A percentile compares a stretch with the other conserved stretches of the same genome.
phyloP scores from a whole-genome alignment of 768 basidiomycete species.

The Phanerodontia chrysosporium region DNA sequence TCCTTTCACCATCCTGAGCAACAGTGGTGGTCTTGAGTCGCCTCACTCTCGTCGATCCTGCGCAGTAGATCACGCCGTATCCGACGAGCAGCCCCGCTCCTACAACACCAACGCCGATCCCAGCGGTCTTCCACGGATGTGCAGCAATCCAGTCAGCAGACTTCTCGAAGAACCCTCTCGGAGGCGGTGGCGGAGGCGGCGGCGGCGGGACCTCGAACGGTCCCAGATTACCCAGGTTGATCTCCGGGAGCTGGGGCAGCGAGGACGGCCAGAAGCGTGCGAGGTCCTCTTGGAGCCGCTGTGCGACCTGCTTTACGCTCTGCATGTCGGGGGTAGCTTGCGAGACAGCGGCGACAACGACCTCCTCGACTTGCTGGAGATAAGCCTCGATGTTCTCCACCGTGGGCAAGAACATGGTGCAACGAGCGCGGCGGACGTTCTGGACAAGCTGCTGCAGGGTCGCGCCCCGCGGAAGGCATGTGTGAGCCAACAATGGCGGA shows the following conservation, averaged over 20 bases:
- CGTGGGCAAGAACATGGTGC: slow-evolving; percentile 14
- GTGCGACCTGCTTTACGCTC: slow-evolving; percentile 58
- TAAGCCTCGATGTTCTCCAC: slow-evolving; percentile 72
- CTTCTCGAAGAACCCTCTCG: slow-evolving; percentile 40
- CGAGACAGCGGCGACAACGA: slow-evolving; percentile 51
- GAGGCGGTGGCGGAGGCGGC: slow-evolving; percentile 54
- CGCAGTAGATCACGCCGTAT: slow-evolving; percentile 35
- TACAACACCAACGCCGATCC: slow-evolving; percentile 51
- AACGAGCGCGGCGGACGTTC: not conserved
- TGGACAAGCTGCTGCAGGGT: not conserved
- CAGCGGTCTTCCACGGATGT: slow-evolving; percentile 59
- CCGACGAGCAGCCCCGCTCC: slow-evolving; percentile 61
- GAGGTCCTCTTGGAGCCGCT: slow-evolving; percentile 75
- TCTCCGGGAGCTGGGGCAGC: slow-evolving; percentile 40
- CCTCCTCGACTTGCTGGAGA: slow-evolving; percentile 59
- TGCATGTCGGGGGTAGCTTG: slow-evolving; percentile 58
- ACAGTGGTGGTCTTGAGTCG: slow-evolving; percentile 22
- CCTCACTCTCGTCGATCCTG: slow-evolving; percentile 17
- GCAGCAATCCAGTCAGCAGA: slow-evolving; percentile 48
- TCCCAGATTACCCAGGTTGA: slow-evolving; percentile 62
- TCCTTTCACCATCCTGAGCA: slow-evolving; percentile 30
- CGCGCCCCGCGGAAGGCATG: not conserved
- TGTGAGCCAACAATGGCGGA: not conserved
- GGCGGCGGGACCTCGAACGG: slow-evolving; percentile 69
- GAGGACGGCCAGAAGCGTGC: slow-evolving; percentile 69